Percentiles rank a stretch among this genome's conserved stretches.
Evolutionary conservation across 148 eudicot species (phyloP).

Genomic region (Tetragonia tetragonoides): DNA sequence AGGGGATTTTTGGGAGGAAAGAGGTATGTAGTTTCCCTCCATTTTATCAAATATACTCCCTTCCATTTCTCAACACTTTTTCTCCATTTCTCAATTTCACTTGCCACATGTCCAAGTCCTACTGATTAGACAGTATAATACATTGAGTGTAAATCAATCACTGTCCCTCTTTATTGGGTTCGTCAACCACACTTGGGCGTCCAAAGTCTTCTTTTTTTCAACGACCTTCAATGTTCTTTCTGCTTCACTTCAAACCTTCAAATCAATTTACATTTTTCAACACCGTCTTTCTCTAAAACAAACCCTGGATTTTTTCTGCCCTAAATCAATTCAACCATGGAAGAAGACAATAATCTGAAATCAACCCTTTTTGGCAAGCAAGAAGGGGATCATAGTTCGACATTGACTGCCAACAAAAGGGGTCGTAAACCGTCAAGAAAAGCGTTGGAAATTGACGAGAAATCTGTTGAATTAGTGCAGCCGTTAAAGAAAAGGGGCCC

Average conservation of each 20-base stretch:
- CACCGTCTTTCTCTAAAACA: neutral
- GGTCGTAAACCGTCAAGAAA: conserved; percentile 18
- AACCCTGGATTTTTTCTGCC: neutral
- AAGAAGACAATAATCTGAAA: neutral
- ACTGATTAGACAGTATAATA: too few species aligned
- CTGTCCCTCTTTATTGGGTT: too few species aligned
- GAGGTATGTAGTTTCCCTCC: too few species aligned
- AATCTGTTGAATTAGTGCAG: neutral
- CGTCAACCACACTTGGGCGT: too few species aligned
- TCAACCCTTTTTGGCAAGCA: neutral
- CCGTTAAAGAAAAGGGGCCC: conserved; percentile 22
- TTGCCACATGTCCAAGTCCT: too few species aligned
- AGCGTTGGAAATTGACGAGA: conserved; percentile 1
- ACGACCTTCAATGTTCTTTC: neutral
- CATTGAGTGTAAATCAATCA: too few species aligned
- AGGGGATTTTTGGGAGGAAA: too few species aligned
- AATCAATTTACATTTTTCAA: neutral
- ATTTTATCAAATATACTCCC: too few species aligned
- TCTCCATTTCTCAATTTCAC: too few species aligned
- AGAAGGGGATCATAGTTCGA: neutral
- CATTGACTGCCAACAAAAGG: conserved; percentile 23
- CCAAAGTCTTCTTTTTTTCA: too few species aligned
- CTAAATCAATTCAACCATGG: conserved; percentile 5
- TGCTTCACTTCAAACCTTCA: neutral
- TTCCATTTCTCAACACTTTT: too few species aligned